A percentile compares a stretch with the other conserved stretches of the same genome.
Conservation (phyloP, 768 basidiomycete genomes). For the Tephrocybe rancida region DNA sequence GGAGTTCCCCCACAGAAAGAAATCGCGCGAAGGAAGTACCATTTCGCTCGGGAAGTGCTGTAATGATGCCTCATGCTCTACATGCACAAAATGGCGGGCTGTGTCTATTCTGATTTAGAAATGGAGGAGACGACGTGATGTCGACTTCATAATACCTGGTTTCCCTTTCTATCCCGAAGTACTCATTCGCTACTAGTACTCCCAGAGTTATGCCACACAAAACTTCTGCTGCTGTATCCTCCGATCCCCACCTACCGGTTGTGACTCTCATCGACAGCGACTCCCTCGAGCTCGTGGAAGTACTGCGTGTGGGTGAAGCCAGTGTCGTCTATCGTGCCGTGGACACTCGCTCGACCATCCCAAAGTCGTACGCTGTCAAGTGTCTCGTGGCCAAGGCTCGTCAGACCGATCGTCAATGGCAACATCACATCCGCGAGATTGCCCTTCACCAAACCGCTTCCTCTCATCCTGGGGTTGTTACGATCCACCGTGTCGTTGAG, state of each 20-base stretch:
- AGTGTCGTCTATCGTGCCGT: constrained; percentile 94
- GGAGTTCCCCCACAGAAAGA: too few relatives aligned
- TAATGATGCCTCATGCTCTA: constrained; percentile 77
- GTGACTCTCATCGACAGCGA: constrained; percentile 87
- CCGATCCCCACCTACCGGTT: constrained; percentile 67
- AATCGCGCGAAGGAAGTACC: too few relatives aligned
- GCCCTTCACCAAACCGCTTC: constrained; percentile 75
- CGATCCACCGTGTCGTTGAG: constrained; percentile 87
- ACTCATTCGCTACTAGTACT: constrained; percentile 50
- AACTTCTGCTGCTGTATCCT: constrained; percentile 64
- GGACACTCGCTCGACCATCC: constrained; percentile 53
- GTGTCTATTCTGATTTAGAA: constrained; percentile 39
- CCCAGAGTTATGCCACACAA: constrained; percentile 54
- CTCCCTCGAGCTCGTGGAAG: constrained; percentile 79
- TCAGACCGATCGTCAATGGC: constrained; percentile 62
- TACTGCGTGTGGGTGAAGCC: constrained; percentile 93
- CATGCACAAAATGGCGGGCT: constrained; percentile 58
- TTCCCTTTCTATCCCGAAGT: constrained; percentile 39
- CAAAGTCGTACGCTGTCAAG: constrained; percentile 85
- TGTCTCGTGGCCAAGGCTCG: constrained; percentile 67
- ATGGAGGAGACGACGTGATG: constrained; percentile 17
- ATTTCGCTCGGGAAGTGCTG: too few relatives aligned
- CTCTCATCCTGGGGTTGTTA: constrained; percentile 81
- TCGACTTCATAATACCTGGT: constrained; percentile 20
- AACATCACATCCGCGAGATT: constrained; percentile 89